Evolutionary conservation across 208 protist species (phyloP).

Genomic region (Acanthamoeba triangularis): DNA sequence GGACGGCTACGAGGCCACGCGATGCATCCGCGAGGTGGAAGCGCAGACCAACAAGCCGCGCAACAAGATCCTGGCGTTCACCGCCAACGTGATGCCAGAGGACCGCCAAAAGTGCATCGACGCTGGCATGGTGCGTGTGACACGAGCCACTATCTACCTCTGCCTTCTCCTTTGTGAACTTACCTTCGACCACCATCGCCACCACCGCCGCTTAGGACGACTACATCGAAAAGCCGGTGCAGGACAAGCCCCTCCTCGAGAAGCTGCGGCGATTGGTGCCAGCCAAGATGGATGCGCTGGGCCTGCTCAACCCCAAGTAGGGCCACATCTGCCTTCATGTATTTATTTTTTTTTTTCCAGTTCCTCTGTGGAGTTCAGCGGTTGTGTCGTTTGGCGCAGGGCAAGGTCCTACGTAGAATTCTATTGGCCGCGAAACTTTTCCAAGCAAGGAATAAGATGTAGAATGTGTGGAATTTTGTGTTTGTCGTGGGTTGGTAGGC

Average conservation of each 20-base stretch:
- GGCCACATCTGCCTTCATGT: background rate
- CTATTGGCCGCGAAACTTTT: too few species aligned
- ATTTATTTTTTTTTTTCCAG: background rate
- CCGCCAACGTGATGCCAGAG: slow-evolving; percentile 38
- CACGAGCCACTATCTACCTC: background rate
- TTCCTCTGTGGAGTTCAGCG: too few species aligned
- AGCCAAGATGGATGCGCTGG: slow-evolving; percentile 7
- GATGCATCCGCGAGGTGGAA: slow-evolving; percentile 21
- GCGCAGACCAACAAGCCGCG: slow-evolving; percentile 46
- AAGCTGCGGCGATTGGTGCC: slow-evolving; percentile 34
- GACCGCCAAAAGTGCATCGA: slow-evolving; percentile 69
- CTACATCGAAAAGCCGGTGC: slow-evolving; percentile 46
- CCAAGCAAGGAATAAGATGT: too few species aligned
- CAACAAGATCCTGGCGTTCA: slow-evolving; percentile 54
- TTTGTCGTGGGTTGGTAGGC: background rate
- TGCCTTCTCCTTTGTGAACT: background rate
- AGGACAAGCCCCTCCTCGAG: slow-evolving; percentile 43
- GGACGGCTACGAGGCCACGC: slow-evolving; percentile 63
- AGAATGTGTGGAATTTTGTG: background rate
- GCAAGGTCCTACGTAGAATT: too few species aligned
- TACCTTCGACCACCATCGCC: too few species aligned
- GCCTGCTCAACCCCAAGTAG: background rate
- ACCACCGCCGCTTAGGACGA: background rate
- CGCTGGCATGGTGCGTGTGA: background rate
- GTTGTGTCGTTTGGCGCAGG: too few species aligned